Evolutionary conservation across 192 early-diverging fungal species (phyloP).

Genomic region (Backusella westeae): DNA sequence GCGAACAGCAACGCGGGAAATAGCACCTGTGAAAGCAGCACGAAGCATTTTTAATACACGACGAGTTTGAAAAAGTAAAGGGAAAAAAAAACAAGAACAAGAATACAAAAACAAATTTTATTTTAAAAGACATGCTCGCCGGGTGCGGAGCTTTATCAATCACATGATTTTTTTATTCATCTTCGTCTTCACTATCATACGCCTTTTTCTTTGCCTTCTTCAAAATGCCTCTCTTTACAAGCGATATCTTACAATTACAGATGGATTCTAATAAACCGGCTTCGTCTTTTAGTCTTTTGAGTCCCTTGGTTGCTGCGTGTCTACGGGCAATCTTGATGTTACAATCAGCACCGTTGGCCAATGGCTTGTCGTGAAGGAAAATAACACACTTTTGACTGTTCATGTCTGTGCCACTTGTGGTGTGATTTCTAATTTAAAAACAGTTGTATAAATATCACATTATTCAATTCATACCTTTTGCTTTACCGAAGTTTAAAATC

Average conservation of each 20-base stretch:
- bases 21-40: conserved; percentile 31
- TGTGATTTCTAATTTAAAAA: conserved; percentile 34
- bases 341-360: conserved; percentile 26
- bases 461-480: not conserved
- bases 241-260: conserved; percentile 33
- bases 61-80: not conserved
- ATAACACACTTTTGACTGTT: conserved; percentile 38
- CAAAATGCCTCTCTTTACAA: not conserved
- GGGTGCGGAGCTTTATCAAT: not conserved
- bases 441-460: not conserved
- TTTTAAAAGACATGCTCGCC: not conserved
- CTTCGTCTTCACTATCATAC: not conserved
- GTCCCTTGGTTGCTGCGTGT: conserved; percentile 35
- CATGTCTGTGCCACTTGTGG: conserved; percentile 10
- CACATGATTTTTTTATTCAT: not conserved
- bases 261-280: conserved; percentile 20
- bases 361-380: conserved; percentile 37
- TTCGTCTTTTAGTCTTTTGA: conserved; percentile 31
- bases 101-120: not conserved
- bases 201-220: conserved; percentile 3
- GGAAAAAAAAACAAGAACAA: not conserved
- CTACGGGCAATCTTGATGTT: conserved; percentile 42
- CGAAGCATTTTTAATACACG: conserved; percentile 31
- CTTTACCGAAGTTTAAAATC: conserved; percentile 38
- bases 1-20: conserved; percentile 31